Base-by-base conservation (phyloP, 2,329 filamentous ascomycete species). In the Fusarium sp. region DNA sequence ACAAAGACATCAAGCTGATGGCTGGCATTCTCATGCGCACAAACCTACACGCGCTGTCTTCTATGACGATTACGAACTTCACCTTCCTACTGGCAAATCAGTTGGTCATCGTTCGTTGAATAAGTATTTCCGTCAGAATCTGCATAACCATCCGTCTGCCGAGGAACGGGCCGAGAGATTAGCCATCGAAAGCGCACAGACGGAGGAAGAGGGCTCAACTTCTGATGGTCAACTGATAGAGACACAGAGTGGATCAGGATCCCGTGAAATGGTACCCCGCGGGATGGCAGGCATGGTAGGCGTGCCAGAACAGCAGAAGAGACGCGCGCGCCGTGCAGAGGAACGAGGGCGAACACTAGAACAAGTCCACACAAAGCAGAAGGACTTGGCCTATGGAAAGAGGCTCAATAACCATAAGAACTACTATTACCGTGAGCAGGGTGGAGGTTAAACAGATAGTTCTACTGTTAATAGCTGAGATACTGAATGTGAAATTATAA, bases 1-100 rank as follows among this genome's bases (percentile, higher is more conserved):
- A 27, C 87, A 90, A 23, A 93, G 95, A 78, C 92, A 90, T 70
- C 91, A 92, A 74, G 89, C 85, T 54, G 91, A 95, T 78, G 92
- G 93, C 57, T 95, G 89, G 85, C 92, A 97, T 79, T 95, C 92
- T 6, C 93, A 94, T 78, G 92, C 92, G 3, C 92, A 97, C 82
- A 92, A 93, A 73, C 80, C 91, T 73, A 81, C 88, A 7, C 88
- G 92, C 69, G 91, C 93, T 40, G 93, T 93, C 26, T 97, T 97
- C 80, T 91, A 97, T 78, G 93, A 97, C 75, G 96, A 99, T 46
- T 95, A 93, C 77, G 96, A 98, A 81, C 88, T 99, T 57, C 94
- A 99, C 78, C 89, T 99, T 15, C 96, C 96, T 3, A 94, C 92
- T 7, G 96, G 96, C 57, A 92, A 93, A 67, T 92, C 93, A 11